Conservation (phyloP, 352 stramenopile genomes). For the Peronospora belbahrii region DNA sequence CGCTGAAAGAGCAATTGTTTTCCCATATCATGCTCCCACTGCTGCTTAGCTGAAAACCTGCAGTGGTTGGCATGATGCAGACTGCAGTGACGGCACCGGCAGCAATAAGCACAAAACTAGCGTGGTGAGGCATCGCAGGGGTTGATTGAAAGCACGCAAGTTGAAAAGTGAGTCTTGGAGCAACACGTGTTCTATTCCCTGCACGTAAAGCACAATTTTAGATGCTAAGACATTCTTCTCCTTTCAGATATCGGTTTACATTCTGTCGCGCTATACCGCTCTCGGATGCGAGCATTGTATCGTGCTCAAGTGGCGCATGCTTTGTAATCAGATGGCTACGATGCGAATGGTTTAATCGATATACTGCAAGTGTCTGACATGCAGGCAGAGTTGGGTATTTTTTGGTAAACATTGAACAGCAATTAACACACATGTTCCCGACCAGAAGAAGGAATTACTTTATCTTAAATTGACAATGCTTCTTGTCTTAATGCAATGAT, state of each 20-base stretch:
- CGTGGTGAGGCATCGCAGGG: slow-evolving; percentile 6
- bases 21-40: slow-evolving; percentile 32
- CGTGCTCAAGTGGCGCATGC: too few species aligned
- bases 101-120: slow-evolving; percentile 6
- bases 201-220: not conserved
- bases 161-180: slow-evolving; percentile 5
- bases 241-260: slow-evolving; percentile 9
- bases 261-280: too few species aligned
- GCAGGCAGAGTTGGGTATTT: too few species aligned
- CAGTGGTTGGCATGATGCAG: slow-evolving; percentile 3
- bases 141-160: slow-evolving; percentile 6
- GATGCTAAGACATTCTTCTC: slow-evolving; percentile 6
- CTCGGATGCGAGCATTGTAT: too few species aligned
- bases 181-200: not conserved
- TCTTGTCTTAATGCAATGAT: too few species aligned
- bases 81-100: slow-evolving; percentile 1
- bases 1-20: slow-evolving; percentile 30
- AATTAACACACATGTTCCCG: too few species aligned
- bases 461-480: too few species aligned
- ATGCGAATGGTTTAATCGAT: too few species aligned
- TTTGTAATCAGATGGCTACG: too few species aligned
- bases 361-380: too few species aligned
- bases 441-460: too few species aligned
- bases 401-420: too few species aligned
- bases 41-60: slow-evolving; percentile 20